A percentile compares a stretch with the other conserved stretches of the same genome.
Conservation (phyloP, 2,329 filamentous ascomycete genomes). For the Exophiala lecanii-corni region DNA sequence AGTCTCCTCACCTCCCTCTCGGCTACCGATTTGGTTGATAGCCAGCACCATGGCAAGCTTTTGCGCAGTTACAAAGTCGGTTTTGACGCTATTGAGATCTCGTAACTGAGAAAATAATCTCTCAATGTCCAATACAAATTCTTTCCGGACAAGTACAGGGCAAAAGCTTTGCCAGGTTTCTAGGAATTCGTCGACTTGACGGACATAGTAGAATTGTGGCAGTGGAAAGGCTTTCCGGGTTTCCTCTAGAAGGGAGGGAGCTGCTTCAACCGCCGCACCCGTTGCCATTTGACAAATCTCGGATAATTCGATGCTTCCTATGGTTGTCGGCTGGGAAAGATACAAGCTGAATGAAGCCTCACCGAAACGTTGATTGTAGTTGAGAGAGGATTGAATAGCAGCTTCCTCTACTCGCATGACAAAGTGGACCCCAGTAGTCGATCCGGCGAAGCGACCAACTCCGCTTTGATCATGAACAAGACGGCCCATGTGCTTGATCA, state of each 20-base stretch:
- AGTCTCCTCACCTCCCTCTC: too few species aligned
- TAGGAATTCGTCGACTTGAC: not conserved
- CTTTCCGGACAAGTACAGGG: not conserved
- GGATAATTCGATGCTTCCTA: not conserved
- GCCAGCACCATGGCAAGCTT: not conserved
- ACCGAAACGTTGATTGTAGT: not conserved
- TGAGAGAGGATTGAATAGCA: not conserved
- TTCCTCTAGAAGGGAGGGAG: too few species aligned
- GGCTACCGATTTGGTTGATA: not conserved
- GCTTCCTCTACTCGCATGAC: not conserved
- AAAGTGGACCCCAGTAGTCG: slow-evolving; percentile 2
- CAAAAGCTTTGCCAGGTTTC: slow-evolving; percentile 1
- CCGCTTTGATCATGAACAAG: not conserved
- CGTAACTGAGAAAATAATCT: not conserved
- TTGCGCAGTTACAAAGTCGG: not conserved
- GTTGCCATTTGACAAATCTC: not conserved
- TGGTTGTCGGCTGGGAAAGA: not conserved
- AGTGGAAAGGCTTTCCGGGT: not conserved
- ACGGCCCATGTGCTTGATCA: slow-evolving; percentile 2
- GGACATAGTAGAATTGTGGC: not conserved
- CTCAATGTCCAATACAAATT: not conserved
- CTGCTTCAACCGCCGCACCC: too few species aligned
- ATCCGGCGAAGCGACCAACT: slow-evolving; percentile 1
- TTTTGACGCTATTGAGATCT: too few species aligned
- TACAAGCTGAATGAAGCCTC: not conserved